Percentiles rank a stretch among this genome's conserved stretches.
phyloP scores from a whole-genome alignment of 2,329 filamentous ascomycete genomes.

The Pestalotiopsis fici region DNA sequence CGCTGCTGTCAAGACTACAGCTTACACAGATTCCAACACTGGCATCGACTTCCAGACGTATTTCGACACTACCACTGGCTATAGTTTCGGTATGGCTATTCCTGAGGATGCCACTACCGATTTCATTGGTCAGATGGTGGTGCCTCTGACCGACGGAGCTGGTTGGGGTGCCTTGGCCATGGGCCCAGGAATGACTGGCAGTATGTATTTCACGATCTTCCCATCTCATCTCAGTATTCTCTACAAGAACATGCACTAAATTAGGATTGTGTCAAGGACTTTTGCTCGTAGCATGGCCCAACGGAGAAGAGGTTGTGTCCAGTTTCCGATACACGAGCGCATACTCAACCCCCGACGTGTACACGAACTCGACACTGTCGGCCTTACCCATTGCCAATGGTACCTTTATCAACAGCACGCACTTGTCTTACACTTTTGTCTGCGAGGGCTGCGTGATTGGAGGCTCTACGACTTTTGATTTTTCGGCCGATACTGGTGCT shows the following conservation, averaged over 20 bases:
- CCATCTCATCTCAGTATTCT: background rate
- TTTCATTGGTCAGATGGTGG: background rate
- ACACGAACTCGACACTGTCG: background rate
- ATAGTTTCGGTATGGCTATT: constrained; percentile 1
- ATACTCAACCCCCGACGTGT: constrained; percentile 1
- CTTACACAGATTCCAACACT: constrained; percentile 8
- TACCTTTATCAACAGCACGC: constrained; percentile 7
- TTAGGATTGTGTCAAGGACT: background rate
- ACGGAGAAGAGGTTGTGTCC: constrained; percentile 1
- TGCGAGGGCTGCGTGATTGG: background rate
- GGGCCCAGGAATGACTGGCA: background rate
- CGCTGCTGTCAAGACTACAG: background rate
- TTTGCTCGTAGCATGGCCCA: constrained; percentile 4
- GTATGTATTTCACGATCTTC: background rate
- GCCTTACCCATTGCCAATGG: constrained; percentile 1
- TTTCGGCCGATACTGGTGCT: background rate
- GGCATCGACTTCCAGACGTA: constrained; percentile 5
- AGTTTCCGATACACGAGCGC: background rate
- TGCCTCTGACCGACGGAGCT: background rate
- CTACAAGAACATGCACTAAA: background rate
- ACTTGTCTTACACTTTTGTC: constrained; percentile 2
- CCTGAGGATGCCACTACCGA: background rate
- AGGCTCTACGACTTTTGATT: background rate
- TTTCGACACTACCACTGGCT: background rate
- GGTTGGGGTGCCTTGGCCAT: constrained; percentile 7